Conservation (phyloP, 306 rosid genomes). For the Ceratonia siliqua region DNA sequence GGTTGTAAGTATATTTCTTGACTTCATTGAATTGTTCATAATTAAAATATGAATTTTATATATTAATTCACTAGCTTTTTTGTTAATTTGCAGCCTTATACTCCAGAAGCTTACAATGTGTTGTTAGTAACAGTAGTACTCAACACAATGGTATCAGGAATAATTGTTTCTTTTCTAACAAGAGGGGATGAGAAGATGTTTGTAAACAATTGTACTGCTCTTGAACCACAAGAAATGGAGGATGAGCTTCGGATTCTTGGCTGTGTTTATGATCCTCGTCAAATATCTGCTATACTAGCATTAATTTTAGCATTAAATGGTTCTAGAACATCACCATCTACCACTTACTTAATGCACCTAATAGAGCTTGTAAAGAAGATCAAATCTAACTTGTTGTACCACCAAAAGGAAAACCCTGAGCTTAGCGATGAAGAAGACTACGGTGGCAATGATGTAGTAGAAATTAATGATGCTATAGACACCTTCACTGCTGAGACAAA, state of each 20-base stretch:
- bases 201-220: slow-evolving; percentile 52
- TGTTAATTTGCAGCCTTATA: slow-evolving; percentile 50
- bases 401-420: slow-evolving; percentile 69
- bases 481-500: slow-evolving; percentile 58
- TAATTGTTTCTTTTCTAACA: slow-evolving; percentile 64
- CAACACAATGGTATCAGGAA: slow-evolving; percentile 82
- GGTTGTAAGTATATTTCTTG: slow-evolving; percentile 53
- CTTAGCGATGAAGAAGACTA: slow-evolving; percentile 79
- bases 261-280: slow-evolving; percentile 84
- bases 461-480: slow-evolving; percentile 69
- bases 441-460: slow-evolving; percentile 85
- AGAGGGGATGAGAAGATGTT: slow-evolving; percentile 62
- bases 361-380: slow-evolving; percentile 72
- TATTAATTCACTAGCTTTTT: slow-evolving; percentile 11
- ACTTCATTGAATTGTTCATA: slow-evolving; percentile 10
- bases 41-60: background rate
- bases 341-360: slow-evolving; percentile 62
- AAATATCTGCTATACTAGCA: slow-evolving; percentile 56
- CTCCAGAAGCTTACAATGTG: slow-evolving; percentile 61
- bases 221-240: slow-evolving; percentile 47
- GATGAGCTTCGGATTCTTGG: slow-evolving; percentile 66
- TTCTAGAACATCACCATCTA: slow-evolving; percentile 44
- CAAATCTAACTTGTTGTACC: slow-evolving; percentile 62
- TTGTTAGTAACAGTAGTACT: slow-evolving; percentile 59
- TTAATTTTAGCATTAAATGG: slow-evolving; percentile 62